These are phyloP conservation scores for Dorcoceras hygrometricum DNA, from an alignment of 257 asterid genomes.

Conservation along the genomic window DNA sequence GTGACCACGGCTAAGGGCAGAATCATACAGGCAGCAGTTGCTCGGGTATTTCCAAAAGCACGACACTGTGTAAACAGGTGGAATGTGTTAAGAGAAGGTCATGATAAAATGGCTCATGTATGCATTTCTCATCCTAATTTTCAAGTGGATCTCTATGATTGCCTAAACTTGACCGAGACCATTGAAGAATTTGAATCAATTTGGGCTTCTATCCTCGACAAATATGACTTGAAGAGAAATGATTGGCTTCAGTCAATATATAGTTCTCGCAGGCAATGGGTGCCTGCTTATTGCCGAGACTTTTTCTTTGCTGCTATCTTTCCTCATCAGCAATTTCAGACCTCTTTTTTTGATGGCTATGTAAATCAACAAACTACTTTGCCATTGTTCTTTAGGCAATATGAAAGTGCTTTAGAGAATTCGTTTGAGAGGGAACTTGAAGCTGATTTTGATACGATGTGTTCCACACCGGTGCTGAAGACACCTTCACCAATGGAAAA, in stretches of 20 bases:
- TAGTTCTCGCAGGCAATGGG: conserved; percentile 75
- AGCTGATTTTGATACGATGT: conserved; percentile 71
- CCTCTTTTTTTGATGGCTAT: conserved; percentile 80
- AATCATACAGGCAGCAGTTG: conserved; percentile 53
- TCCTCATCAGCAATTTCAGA: conserved; percentile 49
- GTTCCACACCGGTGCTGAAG: conserved; percentile 67
- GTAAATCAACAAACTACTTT: conserved; percentile 79
- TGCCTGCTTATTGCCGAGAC: conserved; percentile 81
- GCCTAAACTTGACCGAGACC: conserved; percentile 77
- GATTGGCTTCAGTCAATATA: conserved; percentile 89
- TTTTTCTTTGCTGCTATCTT: conserved; percentile 66
- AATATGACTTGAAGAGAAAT: conserved; percentile 66
- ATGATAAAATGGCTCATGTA: conserved; percentile 63
- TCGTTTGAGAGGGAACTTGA: conserved; percentile 76
- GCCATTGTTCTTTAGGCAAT: conserved; percentile 88
- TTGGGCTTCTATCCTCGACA: conserved; percentile 67
- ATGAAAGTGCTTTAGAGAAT: conserved; percentile 80
- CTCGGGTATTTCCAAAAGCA: conserved; percentile 69
- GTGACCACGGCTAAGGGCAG: conserved; percentile 69
- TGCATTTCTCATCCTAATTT: conserved; percentile 66
- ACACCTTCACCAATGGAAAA: conserved; percentile 98
- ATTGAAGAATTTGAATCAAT: conserved; percentile 78
- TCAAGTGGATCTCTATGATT: conserved; percentile 71
- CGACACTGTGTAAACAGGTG: conserved; percentile 74
- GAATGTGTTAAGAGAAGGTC: conserved; percentile 80